These are phyloP conservation scores for Cytospora mali DNA, from an alignment of 2,329 filamentous ascomycete species.

Conservation along the genomic window DNA sequence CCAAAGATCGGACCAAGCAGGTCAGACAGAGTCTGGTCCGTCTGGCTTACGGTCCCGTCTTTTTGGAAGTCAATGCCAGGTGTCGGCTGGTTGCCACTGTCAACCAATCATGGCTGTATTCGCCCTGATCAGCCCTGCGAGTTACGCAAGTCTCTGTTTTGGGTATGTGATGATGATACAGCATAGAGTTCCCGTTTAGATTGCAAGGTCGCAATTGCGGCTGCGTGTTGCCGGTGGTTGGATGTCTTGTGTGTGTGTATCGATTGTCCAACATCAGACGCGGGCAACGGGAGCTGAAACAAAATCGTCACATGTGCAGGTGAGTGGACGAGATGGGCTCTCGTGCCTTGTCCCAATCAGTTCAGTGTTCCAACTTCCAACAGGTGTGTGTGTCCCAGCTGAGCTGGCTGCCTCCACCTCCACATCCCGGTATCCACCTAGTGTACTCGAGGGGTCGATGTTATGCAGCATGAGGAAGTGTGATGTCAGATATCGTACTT, in stretches of 20 bases:
- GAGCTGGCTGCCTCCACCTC: neutral
- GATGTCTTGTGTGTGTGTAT: neutral
- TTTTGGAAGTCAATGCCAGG: no score
- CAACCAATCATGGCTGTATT: neutral
- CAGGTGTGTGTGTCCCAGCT: neutral
- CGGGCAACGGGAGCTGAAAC: neutral
- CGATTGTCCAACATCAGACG: neutral
- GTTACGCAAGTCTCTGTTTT: neutral
- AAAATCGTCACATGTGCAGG: neutral
- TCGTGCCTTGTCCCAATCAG: neutral
- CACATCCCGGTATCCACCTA: neutral
- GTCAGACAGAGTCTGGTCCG: neutral
- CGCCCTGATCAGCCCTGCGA: neutral
- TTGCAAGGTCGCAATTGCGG: neutral
- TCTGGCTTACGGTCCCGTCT: no score
- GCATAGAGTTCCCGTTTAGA: neutral
- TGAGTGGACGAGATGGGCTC: neutral
- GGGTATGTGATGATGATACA: neutral
- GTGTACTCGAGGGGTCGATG: neutral
- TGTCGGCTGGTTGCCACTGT: neutral
- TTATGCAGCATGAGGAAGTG: neutral
- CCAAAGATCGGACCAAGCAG: neutral
- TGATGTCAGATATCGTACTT: neutral
- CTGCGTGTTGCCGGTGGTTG: neutral
- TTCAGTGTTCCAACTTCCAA: neutral